Evolutionary conservation across 1,284 basidiomycete species (phyloP), one percentile per base, ranked within the genome.

Genomic region (Tilletiaria anomala): DNA sequence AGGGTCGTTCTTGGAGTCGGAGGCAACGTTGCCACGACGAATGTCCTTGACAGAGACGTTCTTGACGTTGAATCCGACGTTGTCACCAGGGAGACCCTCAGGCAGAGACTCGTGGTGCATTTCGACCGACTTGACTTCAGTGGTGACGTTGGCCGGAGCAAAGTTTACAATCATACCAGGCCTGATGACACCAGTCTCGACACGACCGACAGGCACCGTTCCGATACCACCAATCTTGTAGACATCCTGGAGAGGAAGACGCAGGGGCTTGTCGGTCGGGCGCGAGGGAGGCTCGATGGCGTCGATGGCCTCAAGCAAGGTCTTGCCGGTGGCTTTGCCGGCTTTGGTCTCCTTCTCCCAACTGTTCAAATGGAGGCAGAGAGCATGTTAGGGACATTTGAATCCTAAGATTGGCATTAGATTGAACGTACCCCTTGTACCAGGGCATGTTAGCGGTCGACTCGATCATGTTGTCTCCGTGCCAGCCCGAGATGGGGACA

Each of bases 171-270:
- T 70, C 91, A 97, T 96, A 72, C 91, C 89, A 67, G 88, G 84
- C 79, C 96, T 96, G 80, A 97, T 96, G 73, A 88, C 70, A 82
- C 93, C 91, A 68, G 93, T 97, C 78, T 97, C 91, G 69, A 97
- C 91, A 86, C 93, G 91, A 73, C 91, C 91, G 75, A 99, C 91
- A 70, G 91, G 91, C 65, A 99, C 93, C 66, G 91, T 99, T 63
- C 91, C 91, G 68, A 99, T 99, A 89, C 91, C 91, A 75, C 91
- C 91, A 69, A 99, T 99, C 80, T 99, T 99, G 86, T 99, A 97
- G 67, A 99, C 91, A 79, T 99, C 91, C 79, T 97, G 91, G 73
- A 99, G 88, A 67, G 91, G 91, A 58, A 99, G 89, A 76, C 91
- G 89, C 75, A 99, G 91, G 65, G 91, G 89, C 78, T 93, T 94